A percentile compares a stretch with the other conserved stretches of the same genome.
Evolutionary conservation across 2,329 filamentous ascomycete species (phyloP).

Genomic region (Akanthomyces uredinophilus): DNA sequence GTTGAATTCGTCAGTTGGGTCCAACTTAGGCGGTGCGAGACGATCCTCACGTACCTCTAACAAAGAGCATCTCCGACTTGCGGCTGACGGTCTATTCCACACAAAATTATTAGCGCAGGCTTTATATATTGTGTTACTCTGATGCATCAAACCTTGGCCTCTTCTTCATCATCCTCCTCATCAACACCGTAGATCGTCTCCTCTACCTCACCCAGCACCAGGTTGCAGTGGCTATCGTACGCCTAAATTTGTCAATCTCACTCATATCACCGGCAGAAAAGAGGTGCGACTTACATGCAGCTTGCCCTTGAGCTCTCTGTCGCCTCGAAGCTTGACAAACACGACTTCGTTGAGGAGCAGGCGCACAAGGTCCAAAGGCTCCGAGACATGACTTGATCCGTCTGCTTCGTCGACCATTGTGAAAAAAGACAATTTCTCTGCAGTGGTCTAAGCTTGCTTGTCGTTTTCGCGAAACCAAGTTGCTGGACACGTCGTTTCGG

Average conservation of each 20-base stretch:
- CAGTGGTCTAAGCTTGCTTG: neutral
- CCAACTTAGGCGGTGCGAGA: neutral
- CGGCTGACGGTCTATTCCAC: constrained; percentile 77
- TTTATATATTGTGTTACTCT: neutral
- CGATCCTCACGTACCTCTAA: constrained; percentile 66
- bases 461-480: constrained; percentile 8
- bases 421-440: constrained; percentile 13
- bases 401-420: constrained; percentile 82
- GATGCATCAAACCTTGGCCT: constrained; percentile 58
- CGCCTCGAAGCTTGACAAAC: constrained; percentile 93
- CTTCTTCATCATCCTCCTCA: constrained; percentile 77
- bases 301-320: constrained; percentile 90
- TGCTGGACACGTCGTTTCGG: neutral
- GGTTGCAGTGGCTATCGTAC: constrained; percentile 97
- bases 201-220: constrained; percentile 92
- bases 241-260: constrained; percentile 51
- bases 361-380: constrained; percentile 93
- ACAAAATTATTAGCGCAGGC: neutral
- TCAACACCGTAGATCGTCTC: constrained; percentile 95
- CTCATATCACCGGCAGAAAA: too few species aligned
- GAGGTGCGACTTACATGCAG: constrained; percentile 67
- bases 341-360: constrained; percentile 93
- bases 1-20: constrained; percentile 21
- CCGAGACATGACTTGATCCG: constrained; percentile 66
- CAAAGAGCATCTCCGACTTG: constrained; percentile 98